Percentiles rank a stretch among this genome's conserved stretches.
Evolutionary conservation across 495 filamentous ascomycete species (phyloP).

Genomic region (Chaetomium fimeti): DNA sequence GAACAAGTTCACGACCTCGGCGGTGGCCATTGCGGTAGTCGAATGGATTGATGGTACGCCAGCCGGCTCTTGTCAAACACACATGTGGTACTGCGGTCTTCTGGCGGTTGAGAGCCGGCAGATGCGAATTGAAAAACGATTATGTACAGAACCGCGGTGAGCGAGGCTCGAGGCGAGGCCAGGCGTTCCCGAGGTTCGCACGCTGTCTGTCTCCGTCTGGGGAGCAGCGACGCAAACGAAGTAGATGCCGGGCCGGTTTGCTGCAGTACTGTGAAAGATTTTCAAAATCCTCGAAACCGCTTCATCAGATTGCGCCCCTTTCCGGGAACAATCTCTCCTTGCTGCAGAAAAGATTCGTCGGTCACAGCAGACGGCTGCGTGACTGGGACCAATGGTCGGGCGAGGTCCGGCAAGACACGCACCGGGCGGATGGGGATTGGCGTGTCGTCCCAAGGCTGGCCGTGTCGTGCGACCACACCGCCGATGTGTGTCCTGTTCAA

Average conservation of each 20-base stretch:
- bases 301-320: slow-evolving; percentile 25
- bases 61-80: slow-evolving; percentile 35
- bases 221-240: not conserved
- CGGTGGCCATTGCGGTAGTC: slow-evolving; percentile 48
- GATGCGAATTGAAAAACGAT: slow-evolving; percentile 14
- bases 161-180: slow-evolving; percentile 10
- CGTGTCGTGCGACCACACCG: slow-evolving; percentile 37
- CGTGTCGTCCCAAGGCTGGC: slow-evolving; percentile 26
- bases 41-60: slow-evolving; percentile 39
- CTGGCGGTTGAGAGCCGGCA: slow-evolving; percentile 24
- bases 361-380: slow-evolving; percentile 25
- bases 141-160: slow-evolving; percentile 12
- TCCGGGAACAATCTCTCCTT: slow-evolving; percentile 20
- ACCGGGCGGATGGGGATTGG: slow-evolving; percentile 33
- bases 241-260: not conserved
- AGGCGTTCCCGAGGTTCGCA: not conserved
- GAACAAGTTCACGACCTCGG: slow-evolving; percentile 37
- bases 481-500: slow-evolving; percentile 29
- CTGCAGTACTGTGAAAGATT: not conserved
- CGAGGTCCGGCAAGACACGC: slow-evolving; percentile 28
- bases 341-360: slow-evolving; percentile 32
- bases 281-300: slow-evolving; percentile 17
- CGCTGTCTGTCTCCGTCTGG: not conserved
- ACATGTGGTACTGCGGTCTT: slow-evolving; percentile 47
- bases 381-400: slow-evolving; percentile 34